A percentile compares a stretch with the other conserved stretches of the same genome.
These are phyloP conservation scores for Pelargonium myrrhifolium DNA, from an alignment of 441 rosid species.

Conservation along the genomic window DNA sequence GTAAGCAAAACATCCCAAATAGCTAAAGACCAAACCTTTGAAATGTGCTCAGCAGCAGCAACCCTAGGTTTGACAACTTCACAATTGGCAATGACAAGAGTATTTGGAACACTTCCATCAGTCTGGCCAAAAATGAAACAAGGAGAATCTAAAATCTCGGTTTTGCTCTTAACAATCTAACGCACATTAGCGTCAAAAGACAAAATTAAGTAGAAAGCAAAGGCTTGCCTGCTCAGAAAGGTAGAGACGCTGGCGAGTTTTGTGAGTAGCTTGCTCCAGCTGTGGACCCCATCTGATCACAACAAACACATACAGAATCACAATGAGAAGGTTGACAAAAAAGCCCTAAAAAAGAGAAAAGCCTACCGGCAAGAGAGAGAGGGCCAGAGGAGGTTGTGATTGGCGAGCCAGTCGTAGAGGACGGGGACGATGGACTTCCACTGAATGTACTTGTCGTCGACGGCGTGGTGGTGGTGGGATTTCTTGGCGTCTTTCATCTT, in stretches of 20 bases:
- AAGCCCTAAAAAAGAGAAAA: conserved; percentile 17
- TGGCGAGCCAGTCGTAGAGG: conserved; percentile 96
- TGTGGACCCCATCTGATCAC: conserved; percentile 86
- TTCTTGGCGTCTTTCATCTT: conserved; percentile 42
- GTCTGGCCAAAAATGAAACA: conserved; percentile 41
- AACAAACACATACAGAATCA: not conserved
- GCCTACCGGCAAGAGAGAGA: conserved; percentile 93
- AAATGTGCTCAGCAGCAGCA: conserved; percentile 95
- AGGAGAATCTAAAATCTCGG: not conserved
- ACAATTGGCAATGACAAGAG: conserved; percentile 88
- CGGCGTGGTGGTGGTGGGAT: conserved; percentile 33
- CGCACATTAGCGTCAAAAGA: not conserved
- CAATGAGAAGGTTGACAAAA: not conserved
- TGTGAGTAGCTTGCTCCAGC: conserved; percentile 86
- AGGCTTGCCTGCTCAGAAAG: conserved; percentile 80
- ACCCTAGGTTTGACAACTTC: conserved; percentile 96
- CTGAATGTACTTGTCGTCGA: conserved; percentile 79
- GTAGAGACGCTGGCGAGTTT: conserved; percentile 95
- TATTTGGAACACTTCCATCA: conserved; percentile 97
- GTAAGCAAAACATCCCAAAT: not conserved
- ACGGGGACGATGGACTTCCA: conserved; percentile 98
- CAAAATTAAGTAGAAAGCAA: not conserved
- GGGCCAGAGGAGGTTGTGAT: conserved; percentile 98
- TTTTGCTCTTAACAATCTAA: too few relatives aligned
- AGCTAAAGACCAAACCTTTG: conserved; percentile 47